Conservation (phyloP, 352 stramenopile species). For the Globisporangium cylindrosporum region DNA sequence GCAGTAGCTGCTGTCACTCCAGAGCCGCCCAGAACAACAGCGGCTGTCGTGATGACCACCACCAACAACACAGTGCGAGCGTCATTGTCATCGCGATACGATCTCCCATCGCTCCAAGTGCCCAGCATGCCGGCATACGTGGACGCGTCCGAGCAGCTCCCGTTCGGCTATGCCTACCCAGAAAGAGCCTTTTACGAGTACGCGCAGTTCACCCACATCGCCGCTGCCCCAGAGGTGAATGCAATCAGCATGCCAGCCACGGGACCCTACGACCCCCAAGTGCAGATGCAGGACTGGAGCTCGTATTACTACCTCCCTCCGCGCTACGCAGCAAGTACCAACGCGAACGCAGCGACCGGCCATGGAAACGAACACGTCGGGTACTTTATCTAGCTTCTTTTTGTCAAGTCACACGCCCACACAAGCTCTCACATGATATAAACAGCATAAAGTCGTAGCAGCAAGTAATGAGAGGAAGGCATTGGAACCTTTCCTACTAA, state of each 20-base stretch:
- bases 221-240: background rate
- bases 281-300: too few species aligned
- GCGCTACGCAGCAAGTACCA: background rate
- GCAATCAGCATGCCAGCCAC: background rate
- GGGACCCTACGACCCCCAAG: background rate
- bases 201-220: background rate
- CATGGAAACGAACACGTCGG: background rate
- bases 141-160: background rate
- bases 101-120: background rate
- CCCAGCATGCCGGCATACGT: background rate
- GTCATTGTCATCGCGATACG: background rate
- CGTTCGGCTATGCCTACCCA: background rate
- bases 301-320: background rate
- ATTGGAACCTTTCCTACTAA: background rate
- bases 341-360: background rate
- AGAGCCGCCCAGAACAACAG: background rate
- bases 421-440: background rate
- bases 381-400: background rate
- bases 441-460: background rate
- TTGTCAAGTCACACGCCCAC: too few species aligned
- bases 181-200: background rate
- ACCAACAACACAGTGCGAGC: background rate
- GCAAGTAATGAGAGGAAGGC: background rate
- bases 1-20: background rate
- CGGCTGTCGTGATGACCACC: background rate